Conservation (phyloP, 345 rosid genomes). For the Rhodomyrtus tomentosa region DNA sequence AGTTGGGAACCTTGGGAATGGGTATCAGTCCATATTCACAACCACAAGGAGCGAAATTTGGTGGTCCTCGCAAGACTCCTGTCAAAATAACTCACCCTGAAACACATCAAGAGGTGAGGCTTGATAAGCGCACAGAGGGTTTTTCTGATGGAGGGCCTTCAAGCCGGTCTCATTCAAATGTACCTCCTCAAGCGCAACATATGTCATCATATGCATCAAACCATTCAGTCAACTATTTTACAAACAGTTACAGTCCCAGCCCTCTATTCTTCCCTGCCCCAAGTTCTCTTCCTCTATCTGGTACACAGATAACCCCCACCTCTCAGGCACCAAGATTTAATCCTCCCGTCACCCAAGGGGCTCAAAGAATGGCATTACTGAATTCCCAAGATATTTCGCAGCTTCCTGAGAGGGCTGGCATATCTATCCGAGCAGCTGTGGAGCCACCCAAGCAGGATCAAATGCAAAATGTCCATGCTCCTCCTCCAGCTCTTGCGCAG, state of each 20-base stretch:
- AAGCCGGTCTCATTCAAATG: constrained; percentile 42
- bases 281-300: constrained; percentile 42
- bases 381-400: constrained; percentile 32
- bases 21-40: constrained; percentile 56
- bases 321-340: constrained; percentile 57
- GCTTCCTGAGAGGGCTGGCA: constrained; percentile 28
- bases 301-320: constrained; percentile 44
- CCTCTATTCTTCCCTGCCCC: constrained; percentile 34
- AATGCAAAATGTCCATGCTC: constrained; percentile 13
- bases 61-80: constrained; percentile 49
- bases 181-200: constrained; percentile 59
- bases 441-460: constrained; percentile 29
- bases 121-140: constrained; percentile 54
- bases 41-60: constrained; percentile 70
- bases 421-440: constrained; percentile 14
- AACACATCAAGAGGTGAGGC: constrained; percentile 90
- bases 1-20: constrained; percentile 59
- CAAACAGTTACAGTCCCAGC: constrained; percentile 23
- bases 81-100: constrained; percentile 93
- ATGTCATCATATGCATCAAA: constrained; percentile 41
- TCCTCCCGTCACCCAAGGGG: constrained; percentile 37
- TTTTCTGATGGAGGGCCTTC: constrained; percentile 45
- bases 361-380: constrained; percentile 42
- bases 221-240: constrained; percentile 36
- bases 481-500: constrained; percentile 25